phyloP scores from a whole-genome alignment of 1,284 basidiomycete species.

The Cutaneotrichosporon dermatis region DNA sequence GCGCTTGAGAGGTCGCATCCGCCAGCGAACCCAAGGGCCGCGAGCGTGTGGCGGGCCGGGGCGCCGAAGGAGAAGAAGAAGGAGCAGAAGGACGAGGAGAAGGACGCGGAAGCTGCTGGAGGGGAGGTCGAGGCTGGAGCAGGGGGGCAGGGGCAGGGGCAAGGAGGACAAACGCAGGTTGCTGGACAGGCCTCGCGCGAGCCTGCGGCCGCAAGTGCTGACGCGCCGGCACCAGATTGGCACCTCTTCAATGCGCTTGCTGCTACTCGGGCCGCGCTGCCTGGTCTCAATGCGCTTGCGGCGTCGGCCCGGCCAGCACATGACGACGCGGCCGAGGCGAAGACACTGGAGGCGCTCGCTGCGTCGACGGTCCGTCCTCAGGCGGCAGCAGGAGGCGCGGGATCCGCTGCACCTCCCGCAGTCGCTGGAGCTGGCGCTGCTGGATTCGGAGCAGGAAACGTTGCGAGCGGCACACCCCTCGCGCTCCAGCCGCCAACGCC shows the following conservation, averaged over 20 bases:
- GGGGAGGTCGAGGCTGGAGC: background rate
- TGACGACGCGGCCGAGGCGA: slow-evolving; percentile 17
- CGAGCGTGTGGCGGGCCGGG: slow-evolving; percentile 32
- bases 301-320: slow-evolving; percentile 7
- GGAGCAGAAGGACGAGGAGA: slow-evolving; percentile 2
- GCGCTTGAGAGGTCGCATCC: slow-evolving; percentile 33
- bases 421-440: too few relatives aligned
- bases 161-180: background rate
- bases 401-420: too few relatives aligned
- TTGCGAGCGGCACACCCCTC: background rate
- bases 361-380: slow-evolving; percentile 4
- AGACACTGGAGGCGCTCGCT: slow-evolving; percentile 12
- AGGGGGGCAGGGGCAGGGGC: background rate
- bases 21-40: slow-evolving; percentile 38
- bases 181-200: too few relatives aligned
- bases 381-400: background rate
- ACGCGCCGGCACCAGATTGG: slow-evolving; percentile 26
- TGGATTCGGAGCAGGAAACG: background rate
- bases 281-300: slow-evolving; percentile 23
- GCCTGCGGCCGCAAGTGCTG: too few relatives aligned
- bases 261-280: slow-evolving; percentile 27
- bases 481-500: background rate
- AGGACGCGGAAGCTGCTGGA: background rate
- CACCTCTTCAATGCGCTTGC: slow-evolving; percentile 37
- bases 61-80: background rate